Conservation (phyloP, 495 filamentous ascomycete genomes). For the Annulohypoxylon moriforme region DNA sequence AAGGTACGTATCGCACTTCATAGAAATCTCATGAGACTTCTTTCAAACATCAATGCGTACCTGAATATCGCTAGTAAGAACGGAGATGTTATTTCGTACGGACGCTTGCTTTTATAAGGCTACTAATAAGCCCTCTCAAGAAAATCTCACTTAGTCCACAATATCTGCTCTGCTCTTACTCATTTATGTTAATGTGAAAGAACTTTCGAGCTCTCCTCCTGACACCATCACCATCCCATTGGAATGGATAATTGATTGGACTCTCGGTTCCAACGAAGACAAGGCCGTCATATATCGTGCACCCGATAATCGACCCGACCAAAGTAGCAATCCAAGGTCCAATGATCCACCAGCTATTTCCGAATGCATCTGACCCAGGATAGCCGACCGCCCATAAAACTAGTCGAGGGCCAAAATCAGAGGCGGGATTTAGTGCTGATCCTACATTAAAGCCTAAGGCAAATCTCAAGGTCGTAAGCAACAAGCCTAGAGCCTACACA, state of each 20-base stretch:
- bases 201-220: constrained; percentile 25
- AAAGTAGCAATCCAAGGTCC: constrained; percentile 62
- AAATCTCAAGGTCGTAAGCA: constrained; percentile 57
- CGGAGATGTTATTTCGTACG: too few species aligned
- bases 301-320: constrained; percentile 59
- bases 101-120: neutral
- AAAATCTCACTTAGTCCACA: neutral
- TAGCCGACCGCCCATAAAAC: constrained; percentile 57
- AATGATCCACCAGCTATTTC: constrained; percentile 64
- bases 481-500: constrained; percentile 55
- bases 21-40: neutral
- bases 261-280: constrained; percentile 66
- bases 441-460: constrained; percentile 62
- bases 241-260: constrained; percentile 61
- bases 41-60: too few species aligned
- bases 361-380: constrained; percentile 51
- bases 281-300: constrained; percentile 63
- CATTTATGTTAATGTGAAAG: constrained; percentile 1
- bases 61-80: too few species aligned
- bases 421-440: constrained; percentile 62
- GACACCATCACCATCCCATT: constrained; percentile 26
- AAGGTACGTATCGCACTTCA: neutral
- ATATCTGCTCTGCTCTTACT: neutral
- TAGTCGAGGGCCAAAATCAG: constrained; percentile 63
- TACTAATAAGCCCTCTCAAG: neutral